A percentile compares a stretch with the other conserved stretches of the same genome.
These are phyloP conservation scores for Aspergillus taichungensis DNA, from an alignment of 495 filamentous ascomycete genomes.

Conservation along the genomic window DNA sequence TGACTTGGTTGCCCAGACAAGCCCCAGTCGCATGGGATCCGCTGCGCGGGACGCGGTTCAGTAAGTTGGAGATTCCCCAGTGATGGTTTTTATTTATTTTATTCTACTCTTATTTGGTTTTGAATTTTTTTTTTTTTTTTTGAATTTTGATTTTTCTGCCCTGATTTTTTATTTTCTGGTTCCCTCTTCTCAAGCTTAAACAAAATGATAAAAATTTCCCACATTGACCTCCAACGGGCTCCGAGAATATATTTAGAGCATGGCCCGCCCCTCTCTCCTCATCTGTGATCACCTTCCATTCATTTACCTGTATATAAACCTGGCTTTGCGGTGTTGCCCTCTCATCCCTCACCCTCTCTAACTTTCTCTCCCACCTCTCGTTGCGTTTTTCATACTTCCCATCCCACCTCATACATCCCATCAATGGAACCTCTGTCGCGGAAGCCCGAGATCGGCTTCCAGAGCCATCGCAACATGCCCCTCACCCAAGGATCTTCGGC, in stretches of 20 bases:
- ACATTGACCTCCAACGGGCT: too few species aligned
- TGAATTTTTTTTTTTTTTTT: background rate
- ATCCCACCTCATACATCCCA: background rate
- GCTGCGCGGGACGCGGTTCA: background rate
- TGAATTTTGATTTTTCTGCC: background rate
- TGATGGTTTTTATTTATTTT: background rate
- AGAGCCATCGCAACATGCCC: conserved; percentile 15
- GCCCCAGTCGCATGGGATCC: conserved; percentile 7
- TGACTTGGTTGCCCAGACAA: background rate
- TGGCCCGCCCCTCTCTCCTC: background rate
- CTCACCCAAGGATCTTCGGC: conserved; percentile 6
- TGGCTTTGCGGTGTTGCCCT: conserved; percentile 4
- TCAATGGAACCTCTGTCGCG: conserved; percentile 16
- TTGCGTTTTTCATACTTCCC: background rate
- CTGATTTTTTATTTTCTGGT: background rate
- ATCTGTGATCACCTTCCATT: conserved; percentile 1
- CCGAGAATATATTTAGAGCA: background rate
- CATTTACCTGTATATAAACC: background rate
- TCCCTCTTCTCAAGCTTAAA: background rate
- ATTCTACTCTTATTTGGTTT: background rate
- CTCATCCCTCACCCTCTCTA: background rate
- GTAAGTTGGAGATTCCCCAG: too few species aligned
- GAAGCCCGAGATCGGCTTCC: conserved; percentile 17
- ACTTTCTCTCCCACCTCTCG: background rate
- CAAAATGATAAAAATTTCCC: background rate